A percentile compares a stretch with the other conserved stretches of the same genome.
Conservation (phyloP, 2,329 filamentous ascomycete species). For the Claviceps maximensis region DNA sequence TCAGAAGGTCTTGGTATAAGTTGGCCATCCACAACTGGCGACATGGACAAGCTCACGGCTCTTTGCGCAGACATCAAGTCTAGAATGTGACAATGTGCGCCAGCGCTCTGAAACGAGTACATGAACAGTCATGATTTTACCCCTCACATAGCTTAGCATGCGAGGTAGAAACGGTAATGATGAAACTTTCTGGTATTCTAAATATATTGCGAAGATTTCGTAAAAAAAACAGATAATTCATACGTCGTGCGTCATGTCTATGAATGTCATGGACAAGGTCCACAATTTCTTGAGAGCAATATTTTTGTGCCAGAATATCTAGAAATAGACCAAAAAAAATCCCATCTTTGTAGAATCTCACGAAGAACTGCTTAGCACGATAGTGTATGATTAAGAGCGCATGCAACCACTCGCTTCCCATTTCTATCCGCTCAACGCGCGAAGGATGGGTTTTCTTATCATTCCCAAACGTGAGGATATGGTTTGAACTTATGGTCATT, state of each 20-base stretch:
- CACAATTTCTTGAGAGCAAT: not conserved
- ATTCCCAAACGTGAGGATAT: too few species aligned
- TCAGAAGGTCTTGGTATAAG: conserved; percentile 63
- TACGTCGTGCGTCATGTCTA: not conserved
- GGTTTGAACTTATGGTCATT: not conserved
- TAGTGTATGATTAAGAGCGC: not conserved
- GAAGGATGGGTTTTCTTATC: not conserved
- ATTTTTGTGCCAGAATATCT: not conserved
- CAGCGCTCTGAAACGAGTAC: not conserved
- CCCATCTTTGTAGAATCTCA: not conserved
- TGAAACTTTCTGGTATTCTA: not conserved
- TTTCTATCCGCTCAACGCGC: not conserved
- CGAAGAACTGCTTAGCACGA: not conserved
- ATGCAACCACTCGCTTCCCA: not conserved
- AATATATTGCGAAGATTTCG: not conserved
- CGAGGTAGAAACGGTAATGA: not conserved
- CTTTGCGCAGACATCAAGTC: conserved; percentile 73
- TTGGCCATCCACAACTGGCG: conserved; percentile 64
- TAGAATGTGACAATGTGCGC: conserved; percentile 53
- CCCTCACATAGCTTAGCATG: not conserved
- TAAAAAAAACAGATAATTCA: not conserved
- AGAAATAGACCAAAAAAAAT: not conserved
- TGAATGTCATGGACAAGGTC: not conserved
- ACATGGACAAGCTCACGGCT: conserved; percentile 74
- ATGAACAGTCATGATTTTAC: not conserved